phyloP scores from a whole-genome alignment of 2,329 filamentous ascomycete species.

The Aaosphaeria arxii region DNA sequence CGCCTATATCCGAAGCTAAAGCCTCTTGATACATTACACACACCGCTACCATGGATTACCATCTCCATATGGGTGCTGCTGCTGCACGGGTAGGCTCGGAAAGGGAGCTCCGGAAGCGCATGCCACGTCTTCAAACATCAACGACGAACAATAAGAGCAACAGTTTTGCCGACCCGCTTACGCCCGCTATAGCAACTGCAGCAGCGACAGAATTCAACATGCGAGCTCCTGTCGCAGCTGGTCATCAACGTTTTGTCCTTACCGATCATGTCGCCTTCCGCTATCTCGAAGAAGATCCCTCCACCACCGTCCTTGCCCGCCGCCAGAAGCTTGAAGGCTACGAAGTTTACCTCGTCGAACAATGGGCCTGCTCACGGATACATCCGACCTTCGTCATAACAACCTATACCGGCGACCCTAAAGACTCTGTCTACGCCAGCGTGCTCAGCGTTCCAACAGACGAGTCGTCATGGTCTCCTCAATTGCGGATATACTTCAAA shows the following conservation, averaged over 20 bases:
- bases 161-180: background rate
- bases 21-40: too few relatives aligned
- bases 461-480: conserved; percentile 74
- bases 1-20: too few relatives aligned
- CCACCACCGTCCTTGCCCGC: conserved; percentile 71
- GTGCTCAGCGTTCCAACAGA: conserved; percentile 81
- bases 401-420: conserved; percentile 85
- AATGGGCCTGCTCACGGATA: conserved; percentile 91
- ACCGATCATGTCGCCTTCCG: conserved; percentile 65
- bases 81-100: conserved; percentile 7
- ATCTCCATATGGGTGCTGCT: background rate
- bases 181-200: conserved; percentile 5
- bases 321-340: conserved; percentile 73
- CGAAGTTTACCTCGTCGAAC: conserved; percentile 91
- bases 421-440: conserved; percentile 73
- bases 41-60: too few relatives aligned
- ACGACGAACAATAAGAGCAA: conserved; percentile 13
- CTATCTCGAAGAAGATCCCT: conserved; percentile 79
- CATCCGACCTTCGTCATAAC: conserved; percentile 90
- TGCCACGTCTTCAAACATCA: conserved; percentile 22
- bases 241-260: conserved; percentile 60
- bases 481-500: conserved; percentile 79
- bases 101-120: conserved; percentile 24
- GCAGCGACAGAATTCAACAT: conserved; percentile 5
- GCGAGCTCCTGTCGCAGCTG: conserved; percentile 18